A percentile compares a stretch with the other conserved stretches of the same genome.
phyloP scores from a whole-genome alignment of 495 filamentous ascomycete genomes.

The Xeromyces bisporus region DNA sequence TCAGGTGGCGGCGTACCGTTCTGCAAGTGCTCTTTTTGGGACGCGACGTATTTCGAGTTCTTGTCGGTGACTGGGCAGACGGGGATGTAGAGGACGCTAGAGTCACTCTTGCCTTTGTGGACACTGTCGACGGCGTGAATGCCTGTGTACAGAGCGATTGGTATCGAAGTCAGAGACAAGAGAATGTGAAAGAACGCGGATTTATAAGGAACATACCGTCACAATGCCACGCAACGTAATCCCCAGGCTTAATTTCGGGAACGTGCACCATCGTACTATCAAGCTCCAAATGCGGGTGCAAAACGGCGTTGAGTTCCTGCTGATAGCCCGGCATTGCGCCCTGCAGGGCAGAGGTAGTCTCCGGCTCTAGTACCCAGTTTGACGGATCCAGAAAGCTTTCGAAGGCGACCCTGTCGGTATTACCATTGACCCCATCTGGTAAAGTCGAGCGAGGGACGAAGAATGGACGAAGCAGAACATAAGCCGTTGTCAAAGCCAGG shows the following conservation, averaged over 20 bases:
- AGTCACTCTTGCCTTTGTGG: slow-evolving; percentile 43
- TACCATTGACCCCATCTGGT: background rate
- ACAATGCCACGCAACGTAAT: slow-evolving; percentile 17
- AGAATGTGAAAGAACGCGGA: no score
- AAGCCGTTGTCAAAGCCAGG: slow-evolving; percentile 1
- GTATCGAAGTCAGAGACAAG: no score
- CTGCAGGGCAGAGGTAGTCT: background rate
- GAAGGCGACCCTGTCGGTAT: no score
- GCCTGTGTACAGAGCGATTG: no score
- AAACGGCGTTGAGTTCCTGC: background rate
- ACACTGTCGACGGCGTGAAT: slow-evolving; percentile 53
- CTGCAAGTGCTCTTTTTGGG: slow-evolving; percentile 25
- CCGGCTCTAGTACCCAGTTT: no score
- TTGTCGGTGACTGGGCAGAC: slow-evolving; percentile 35
- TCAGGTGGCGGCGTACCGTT: background rate
- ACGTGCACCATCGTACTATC: slow-evolving; percentile 1
- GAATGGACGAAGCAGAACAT: slow-evolving; percentile 3
- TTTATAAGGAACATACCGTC: no score
- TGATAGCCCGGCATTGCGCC: background rate
- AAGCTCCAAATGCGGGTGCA: slow-evolving; percentile 1
- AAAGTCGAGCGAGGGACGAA: background rate
- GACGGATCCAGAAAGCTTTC: no score
- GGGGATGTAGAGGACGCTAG: slow-evolving; percentile 50
- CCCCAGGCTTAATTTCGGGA: slow-evolving; percentile 26
- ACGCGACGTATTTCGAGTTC: slow-evolving; percentile 39